These are phyloP conservation scores for Tetradesmus obliquus DNA, from an alignment of 139 green algal genomes.

Conservation along the genomic window DNA sequence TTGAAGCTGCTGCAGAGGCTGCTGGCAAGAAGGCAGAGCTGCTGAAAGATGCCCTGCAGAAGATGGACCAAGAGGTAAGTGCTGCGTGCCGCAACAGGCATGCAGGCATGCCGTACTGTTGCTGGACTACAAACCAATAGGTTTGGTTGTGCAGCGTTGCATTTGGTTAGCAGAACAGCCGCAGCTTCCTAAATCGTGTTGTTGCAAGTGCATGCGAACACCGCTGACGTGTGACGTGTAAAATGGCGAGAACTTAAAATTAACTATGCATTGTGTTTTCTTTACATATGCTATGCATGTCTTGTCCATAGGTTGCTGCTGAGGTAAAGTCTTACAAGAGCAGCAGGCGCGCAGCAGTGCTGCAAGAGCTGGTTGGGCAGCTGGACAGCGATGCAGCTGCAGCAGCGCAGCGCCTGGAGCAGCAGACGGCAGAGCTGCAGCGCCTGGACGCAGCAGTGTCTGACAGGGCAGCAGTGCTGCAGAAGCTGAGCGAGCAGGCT, in stretches of 20 bases:
- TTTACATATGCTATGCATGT: not conserved
- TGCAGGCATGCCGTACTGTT: too few relatives aligned
- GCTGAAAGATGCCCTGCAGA: constrained; percentile 11
- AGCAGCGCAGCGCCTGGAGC: constrained; percentile 3
- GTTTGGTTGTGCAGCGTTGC: too few relatives aligned
- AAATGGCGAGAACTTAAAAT: too few relatives aligned
- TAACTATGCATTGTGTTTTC: too few relatives aligned
- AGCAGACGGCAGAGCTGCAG: constrained; percentile 40
- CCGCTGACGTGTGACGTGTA: too few relatives aligned
- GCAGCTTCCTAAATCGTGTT: too few relatives aligned
- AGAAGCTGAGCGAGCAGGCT: constrained; percentile 44
- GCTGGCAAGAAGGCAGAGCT: constrained; percentile 41
- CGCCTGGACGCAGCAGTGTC: constrained; percentile 33
- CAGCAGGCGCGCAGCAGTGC: not conserved
- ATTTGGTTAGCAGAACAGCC: too few relatives aligned
- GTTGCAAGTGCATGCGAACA: too few relatives aligned
- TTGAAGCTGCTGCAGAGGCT: constrained; percentile 40
- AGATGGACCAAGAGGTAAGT: constrained; percentile 27
- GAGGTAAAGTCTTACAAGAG: constrained; percentile 36
- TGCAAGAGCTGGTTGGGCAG: constrained; percentile 16
- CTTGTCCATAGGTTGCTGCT: constrained; percentile 3
- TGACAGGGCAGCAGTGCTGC: constrained; percentile 49
- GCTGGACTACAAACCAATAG: too few relatives aligned
- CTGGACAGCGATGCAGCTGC: not conserved
- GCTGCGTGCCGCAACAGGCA: not conserved